Evolutionary conservation across 257 asterid species (phyloP), one percentile per base, ranked within the genome.

Genomic region (Rubia yunnanensis): DNA sequence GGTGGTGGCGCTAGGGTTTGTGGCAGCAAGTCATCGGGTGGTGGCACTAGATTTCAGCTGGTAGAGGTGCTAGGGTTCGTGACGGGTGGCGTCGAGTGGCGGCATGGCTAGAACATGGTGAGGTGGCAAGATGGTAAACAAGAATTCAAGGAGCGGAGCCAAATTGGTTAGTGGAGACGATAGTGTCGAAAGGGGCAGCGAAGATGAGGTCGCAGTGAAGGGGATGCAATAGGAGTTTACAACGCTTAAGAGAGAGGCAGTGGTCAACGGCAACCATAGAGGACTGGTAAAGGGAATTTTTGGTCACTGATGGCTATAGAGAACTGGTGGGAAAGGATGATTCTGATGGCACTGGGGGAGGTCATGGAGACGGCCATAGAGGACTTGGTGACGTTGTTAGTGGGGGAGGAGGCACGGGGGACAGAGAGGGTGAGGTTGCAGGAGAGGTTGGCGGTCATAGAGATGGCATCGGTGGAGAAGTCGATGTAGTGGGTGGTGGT

Each of bases 351-450:
- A 1, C 98, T 95, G 0, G 88, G 79, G 9, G 95, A 80, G 48
- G 98, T 90, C 98, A 88, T 91, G 66, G 92, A 86, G 1, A 83
- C 77, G 7, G 98, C 92, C 98, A 91, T 91, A 39, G 92, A 85
- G 34, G 95, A 72, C 55, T 91, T 96, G 0, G 95, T 83, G 36
- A 88, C 96, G 20, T 96, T 91, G 67, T 91, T 96, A 96, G 88
- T 88, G 0, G 98, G 98, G 20, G 98, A 91, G 44, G 98, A 76
- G 23, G 88, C 90, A 68, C 95, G 88, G 0, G 98, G 96, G 10
- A 82, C 77, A 17, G 96, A 82, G 5, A 91, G 83, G 8, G 79
- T 58, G 15, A 91, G 66, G 60, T 76, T 80, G 66, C 79, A 86
- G 83, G 81, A 82, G 71, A 91, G 88, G 69, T 83, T 80, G 65